Percentiles rank a stretch among this genome's conserved stretches.
Evolutionary conservation across 228 moss, liverwort and hornwort species (phyloP).

Genomic region (Sphagnum magellanicum): DNA sequence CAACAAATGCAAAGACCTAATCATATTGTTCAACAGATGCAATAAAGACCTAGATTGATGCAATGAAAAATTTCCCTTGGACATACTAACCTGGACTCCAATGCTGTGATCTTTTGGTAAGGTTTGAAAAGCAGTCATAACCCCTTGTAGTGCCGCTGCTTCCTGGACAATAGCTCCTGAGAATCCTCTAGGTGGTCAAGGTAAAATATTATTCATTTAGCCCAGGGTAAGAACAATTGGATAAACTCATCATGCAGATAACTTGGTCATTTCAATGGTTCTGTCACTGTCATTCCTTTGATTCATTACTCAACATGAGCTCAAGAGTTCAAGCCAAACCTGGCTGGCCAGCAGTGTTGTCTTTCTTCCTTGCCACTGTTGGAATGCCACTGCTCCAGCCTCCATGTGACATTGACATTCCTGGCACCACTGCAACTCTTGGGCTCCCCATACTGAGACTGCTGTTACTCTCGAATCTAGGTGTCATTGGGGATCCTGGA

Average conservation of each 20-base stretch:
- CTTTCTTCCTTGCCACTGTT: neutral
- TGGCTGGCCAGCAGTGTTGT: neutral
- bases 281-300: no score
- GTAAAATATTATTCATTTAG: neutral
- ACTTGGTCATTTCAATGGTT: no score
- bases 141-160: constrained; percentile 1
- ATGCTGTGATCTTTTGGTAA: neutral
- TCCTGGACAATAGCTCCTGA: constrained; percentile 5
- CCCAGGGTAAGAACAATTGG: no score
- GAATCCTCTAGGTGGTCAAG: neutral
- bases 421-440: neutral
- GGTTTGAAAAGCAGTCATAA: neutral
- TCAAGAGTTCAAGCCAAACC: neutral
- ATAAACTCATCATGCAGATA: no score
- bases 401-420: neutral
- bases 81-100: constrained; percentile 8
- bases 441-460: constrained; percentile 7
- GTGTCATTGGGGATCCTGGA: constrained; percentile 6
- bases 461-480: constrained; percentile 2
- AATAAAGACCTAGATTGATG: no score
- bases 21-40: no score
- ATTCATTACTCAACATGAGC: no score
- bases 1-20: no score
- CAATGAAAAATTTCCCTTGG: neutral
- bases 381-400: neutral